These are phyloP conservation scores for Scedosporium apiospermum DNA, from an alignment of 2,329 filamentous ascomycete genomes.

Conservation along the genomic window DNA sequence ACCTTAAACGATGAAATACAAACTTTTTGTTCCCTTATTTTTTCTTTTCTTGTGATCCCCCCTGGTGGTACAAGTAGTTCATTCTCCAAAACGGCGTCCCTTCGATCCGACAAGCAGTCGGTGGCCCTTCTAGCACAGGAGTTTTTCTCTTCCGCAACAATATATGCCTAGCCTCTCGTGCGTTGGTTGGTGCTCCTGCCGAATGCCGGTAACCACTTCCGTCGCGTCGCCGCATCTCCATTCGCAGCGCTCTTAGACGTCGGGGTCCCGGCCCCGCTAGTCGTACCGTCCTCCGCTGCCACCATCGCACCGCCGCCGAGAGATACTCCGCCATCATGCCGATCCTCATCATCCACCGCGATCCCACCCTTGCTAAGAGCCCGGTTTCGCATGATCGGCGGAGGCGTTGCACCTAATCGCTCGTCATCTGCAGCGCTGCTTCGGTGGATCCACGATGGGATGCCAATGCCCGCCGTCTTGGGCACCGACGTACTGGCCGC, in stretches of 20 bases:
- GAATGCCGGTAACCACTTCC: constrained; percentile 22
- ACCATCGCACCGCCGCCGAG: constrained; percentile 8
- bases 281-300: not conserved
- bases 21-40: too few species aligned
- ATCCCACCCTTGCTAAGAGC: constrained; percentile 7
- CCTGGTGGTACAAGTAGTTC: too few species aligned
- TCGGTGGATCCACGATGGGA: constrained; percentile 29
- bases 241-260: not conserved
- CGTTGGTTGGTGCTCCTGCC: constrained; percentile 20
- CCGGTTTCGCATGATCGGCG: constrained; percentile 42
- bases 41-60: too few species aligned
- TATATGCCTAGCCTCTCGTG: constrained; percentile 10
- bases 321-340: constrained; percentile 9
- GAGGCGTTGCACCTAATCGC: constrained; percentile 40
- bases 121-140: too few species aligned
- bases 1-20: too few species aligned
- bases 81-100: too few species aligned
- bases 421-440: constrained; percentile 29
- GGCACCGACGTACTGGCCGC: constrained; percentile 7
- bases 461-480: constrained; percentile 21
- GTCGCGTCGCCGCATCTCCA: constrained; percentile 11
- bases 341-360: constrained; percentile 5
- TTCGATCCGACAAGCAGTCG: too few species aligned
- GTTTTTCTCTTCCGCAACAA: not conserved
- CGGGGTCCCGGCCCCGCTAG: constrained; percentile 3